Evolutionary conservation across 2,329 filamentous ascomycete species (phyloP), one percentile per base, ranked within the genome.

Genomic region (Geosmithia putterillii): DNA sequence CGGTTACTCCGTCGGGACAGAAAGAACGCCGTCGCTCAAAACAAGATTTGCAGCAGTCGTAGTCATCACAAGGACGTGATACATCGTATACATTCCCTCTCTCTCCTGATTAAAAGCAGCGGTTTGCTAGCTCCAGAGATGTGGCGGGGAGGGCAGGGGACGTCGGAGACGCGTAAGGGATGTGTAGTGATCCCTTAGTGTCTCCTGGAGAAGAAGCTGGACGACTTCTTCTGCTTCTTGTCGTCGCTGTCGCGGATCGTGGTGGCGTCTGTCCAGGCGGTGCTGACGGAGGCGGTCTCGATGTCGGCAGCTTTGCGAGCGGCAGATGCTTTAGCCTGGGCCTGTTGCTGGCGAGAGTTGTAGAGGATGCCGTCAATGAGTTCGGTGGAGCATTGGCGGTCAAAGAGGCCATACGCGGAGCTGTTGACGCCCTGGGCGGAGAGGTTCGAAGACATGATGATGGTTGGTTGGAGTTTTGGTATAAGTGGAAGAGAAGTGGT

Each of bases 201-300:
- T 12, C 28, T 32, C 28, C 28, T 32, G 28, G 28, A 32, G 28
- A 32, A 32, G 28, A 32, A 32, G 28, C 10, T 12, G 10, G 28
- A 6, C 28, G 10, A 12, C 6, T 32, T 32, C 28, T 32, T 32
- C 28, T 32, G 10, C 6, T 32, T 12, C 28, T 7, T 32, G 28
- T 32, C 28, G 6, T 9, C 28, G 10, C 10, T 14, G 15, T 9
- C 10, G 10, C 6, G 10, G 28, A 4, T 32, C 10, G 3, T 32
- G 17, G 7, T 18, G 17, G 4, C n/a, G 19, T 23, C 40, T 18
- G 40, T n/a, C 21, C 21, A 25, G 12, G 23, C 4, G 12, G 41
- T 42, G 21, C 18, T 36, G 7, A 38, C 17, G 32, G 41, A 42
- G 6, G 20, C 52, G 17, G 51, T 54, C 43, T 57, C 54, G 8